Evolutionary conservation across 345 rosid species (phyloP).

Genomic region (Arabidopsis suecica): DNA sequence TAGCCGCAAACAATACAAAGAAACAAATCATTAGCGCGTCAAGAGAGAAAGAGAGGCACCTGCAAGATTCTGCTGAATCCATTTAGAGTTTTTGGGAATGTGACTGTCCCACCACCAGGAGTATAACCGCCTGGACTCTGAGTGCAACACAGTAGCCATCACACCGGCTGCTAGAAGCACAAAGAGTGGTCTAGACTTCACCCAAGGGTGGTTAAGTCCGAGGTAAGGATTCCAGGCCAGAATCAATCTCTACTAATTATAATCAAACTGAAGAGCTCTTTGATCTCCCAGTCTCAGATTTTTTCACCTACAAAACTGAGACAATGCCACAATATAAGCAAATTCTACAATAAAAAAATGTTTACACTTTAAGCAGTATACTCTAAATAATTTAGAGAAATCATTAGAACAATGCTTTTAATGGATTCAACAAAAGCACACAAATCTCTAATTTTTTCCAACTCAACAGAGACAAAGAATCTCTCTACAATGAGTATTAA

Average conservation of each 20-base stretch:
- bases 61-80: slow-evolving; percentile 98
- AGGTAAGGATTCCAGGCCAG: slow-evolving; percentile 77
- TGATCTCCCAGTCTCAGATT: slow-evolving; percentile 6
- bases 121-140: slow-evolving; percentile 72
- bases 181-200: slow-evolving; percentile 67
- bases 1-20: not conserved
- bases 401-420: not conserved
- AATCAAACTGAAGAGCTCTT: not conserved
- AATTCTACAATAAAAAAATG: not conserved
- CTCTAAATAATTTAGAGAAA: slow-evolving; percentile 7
- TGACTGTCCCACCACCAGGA: slow-evolving; percentile 99
- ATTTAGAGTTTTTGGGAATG: slow-evolving; percentile 96
- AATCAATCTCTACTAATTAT: slow-evolving; percentile 40
- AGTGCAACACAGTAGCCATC: slow-evolving; percentile 67
- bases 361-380: not conserved
- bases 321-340: slow-evolving; percentile 19
- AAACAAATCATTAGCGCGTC: not conserved
- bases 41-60: slow-evolving; percentile 50
- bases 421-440: no score
- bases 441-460: no score
- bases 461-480: slow-evolving; percentile 21
- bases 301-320: slow-evolving; percentile 39
- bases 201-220: slow-evolving; percentile 54
- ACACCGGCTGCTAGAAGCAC: slow-evolving; percentile 56
- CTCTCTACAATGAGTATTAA: not conserved